phyloP scores from a whole-genome alignment of 2,329 filamentous ascomycete species.

The Clonostachys chloroleuca region DNA sequence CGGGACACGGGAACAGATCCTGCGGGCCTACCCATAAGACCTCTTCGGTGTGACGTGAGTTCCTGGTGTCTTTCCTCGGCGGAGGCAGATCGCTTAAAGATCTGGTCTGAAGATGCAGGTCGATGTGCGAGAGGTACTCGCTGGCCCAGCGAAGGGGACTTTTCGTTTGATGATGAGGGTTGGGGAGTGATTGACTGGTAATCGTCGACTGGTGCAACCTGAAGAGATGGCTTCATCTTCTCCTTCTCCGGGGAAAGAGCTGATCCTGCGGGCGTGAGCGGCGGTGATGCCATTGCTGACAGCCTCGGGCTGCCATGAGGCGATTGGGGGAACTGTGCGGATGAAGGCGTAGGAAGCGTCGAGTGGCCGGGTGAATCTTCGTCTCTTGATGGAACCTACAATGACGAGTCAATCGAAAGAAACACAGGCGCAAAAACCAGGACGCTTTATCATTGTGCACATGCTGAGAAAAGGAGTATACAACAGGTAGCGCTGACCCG shows the following conservation, averaged over 20 bases:
- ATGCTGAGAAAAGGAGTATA: neutral
- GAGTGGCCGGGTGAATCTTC: conserved; percentile 57
- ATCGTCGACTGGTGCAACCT: conserved; percentile 20
- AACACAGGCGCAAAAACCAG: no score
- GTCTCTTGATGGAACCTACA: conserved; percentile 56
- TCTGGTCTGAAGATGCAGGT: conserved; percentile 33
- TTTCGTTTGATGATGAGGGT: conserved; percentile 54
- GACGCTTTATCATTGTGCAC: neutral
- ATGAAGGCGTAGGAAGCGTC: conserved; percentile 59
- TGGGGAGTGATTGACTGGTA: conserved; percentile 61
- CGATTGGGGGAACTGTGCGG: conserved; percentile 49
- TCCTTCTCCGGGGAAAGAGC: conserved; percentile 27
- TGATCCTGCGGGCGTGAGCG: conserved; percentile 81
- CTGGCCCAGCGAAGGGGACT: conserved; percentile 33
- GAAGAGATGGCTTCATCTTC: conserved; percentile 17
- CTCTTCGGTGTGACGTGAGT: conserved; percentile 40
- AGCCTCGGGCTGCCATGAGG: conserved; percentile 63
- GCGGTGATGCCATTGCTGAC: conserved; percentile 78
- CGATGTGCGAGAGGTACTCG: conserved; percentile 33
- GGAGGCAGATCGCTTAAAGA: conserved; percentile 23
- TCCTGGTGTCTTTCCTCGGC: conserved; percentile 26
- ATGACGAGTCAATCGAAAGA: neutral
- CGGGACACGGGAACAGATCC: conserved; percentile 54
- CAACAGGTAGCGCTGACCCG: neutral
- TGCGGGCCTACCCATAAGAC: conserved; percentile 47